Evolutionary conservation across 1,284 basidiomycete species (phyloP).

Genomic region (Neolentinus lepideus): DNA sequence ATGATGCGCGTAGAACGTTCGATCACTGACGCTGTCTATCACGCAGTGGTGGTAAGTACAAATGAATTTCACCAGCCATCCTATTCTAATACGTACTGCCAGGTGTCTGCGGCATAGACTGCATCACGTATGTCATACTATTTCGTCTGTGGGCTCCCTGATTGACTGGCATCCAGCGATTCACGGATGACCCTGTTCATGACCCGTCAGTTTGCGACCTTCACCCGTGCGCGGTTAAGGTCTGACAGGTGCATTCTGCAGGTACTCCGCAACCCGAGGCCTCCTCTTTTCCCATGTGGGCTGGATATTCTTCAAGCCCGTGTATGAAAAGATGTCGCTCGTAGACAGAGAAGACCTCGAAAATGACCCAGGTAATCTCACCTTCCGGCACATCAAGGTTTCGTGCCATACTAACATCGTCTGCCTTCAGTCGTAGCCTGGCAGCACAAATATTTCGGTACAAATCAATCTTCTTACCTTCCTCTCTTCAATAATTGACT

Average conservation of each 20-base stretch:
- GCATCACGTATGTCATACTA: conserved; percentile 54
- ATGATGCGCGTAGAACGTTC: neutral
- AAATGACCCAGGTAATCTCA: conserved; percentile 50
- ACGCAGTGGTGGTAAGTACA: conserved; percentile 40
- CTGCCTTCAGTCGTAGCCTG: conserved; percentile 57
- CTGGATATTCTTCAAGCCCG: conserved; percentile 79
- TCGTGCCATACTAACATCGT: neutral
- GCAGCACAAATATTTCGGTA: conserved; percentile 68
- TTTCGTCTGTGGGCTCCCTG: neutral
- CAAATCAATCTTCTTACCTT: conserved; percentile 9
- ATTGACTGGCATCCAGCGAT: conserved; percentile 35
- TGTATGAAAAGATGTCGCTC: conserved; percentile 53
- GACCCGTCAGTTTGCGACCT: conserved; percentile 58
- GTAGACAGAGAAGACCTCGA: conserved; percentile 71
- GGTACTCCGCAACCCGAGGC: conserved; percentile 69
- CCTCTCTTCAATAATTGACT: neutral
- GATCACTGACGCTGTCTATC: neutral
- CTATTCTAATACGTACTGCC: conserved; percentile 2
- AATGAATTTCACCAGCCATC: neutral
- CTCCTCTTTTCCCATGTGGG: conserved; percentile 75
- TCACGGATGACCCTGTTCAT: conserved; percentile 67
- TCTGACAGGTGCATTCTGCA: conserved; percentile 15
- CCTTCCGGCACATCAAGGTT: neutral
- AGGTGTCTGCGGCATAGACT: conserved; percentile 73
- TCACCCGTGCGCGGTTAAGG: neutral